These are phyloP conservation scores for Fusarium burgessii DNA, from an alignment of 2,329 filamentous ascomycete species.

Conservation along the genomic window DNA sequence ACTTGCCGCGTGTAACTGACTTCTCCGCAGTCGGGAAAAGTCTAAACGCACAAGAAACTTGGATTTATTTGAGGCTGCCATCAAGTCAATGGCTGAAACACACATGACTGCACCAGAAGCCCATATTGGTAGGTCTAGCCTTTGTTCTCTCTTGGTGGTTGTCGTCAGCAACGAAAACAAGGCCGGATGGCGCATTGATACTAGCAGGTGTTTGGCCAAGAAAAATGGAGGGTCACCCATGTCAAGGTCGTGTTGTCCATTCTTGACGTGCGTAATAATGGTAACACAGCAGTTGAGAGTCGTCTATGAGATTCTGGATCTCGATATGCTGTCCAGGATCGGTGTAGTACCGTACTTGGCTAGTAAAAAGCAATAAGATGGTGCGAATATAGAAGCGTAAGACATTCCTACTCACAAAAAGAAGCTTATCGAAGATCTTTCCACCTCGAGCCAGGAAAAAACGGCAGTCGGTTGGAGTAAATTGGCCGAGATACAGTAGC, in stretches of 20 bases:
- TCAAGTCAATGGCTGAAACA: conserved; percentile 22
- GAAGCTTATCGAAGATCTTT: conserved; percentile 23
- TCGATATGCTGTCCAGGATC: not conserved
- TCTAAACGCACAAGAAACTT: conserved; percentile 15
- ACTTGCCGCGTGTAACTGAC: not conserved
- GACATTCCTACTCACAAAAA: not conserved
- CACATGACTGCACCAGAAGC: not conserved
- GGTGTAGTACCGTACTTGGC: not conserved
- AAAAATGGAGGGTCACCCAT: conserved; percentile 35
- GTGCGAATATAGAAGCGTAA: not conserved
- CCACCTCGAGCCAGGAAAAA: conserved; percentile 7
- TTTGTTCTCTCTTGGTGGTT: conserved; percentile 31
- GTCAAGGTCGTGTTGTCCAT: conserved; percentile 29
- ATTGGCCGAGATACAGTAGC: conserved; percentile 32
- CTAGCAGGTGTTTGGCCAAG: conserved; percentile 33
- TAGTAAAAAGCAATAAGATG: not conserved
- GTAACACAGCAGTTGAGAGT: conserved; percentile 3
- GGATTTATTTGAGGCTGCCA: conserved; percentile 8
- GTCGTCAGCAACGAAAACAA: conserved; percentile 46
- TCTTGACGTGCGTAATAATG: conserved; percentile 11
- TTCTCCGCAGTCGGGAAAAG: conserved; percentile 8
- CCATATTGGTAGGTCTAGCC: conserved; percentile 13
- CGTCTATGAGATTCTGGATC: not conserved
- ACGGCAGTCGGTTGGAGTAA: conserved; percentile 23
- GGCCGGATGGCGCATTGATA: conserved; percentile 24